Percentiles rank a stretch among this genome's conserved stretches.
Conservation (phyloP, 192 early-diverging fungal genomes). For the Geranomyces variabilis region DNA sequence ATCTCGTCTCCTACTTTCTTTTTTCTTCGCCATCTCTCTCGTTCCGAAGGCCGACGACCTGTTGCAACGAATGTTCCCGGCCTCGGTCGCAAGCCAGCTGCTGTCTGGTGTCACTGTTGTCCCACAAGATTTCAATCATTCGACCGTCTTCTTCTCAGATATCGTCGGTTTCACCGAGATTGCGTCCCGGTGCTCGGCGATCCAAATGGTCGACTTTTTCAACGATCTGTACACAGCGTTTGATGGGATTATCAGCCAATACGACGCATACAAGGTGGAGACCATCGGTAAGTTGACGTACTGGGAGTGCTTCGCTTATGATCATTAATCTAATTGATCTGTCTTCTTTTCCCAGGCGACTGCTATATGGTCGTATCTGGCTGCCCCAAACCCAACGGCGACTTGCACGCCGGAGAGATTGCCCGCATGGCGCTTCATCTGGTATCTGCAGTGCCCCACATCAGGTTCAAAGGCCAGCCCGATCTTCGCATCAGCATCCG, state of each 20-base stretch:
- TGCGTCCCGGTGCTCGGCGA: slow-evolving; percentile 16
- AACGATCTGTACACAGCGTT: slow-evolving; percentile 39
- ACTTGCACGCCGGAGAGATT: slow-evolving; percentile 40
- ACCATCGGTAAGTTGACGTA: slow-evolving; percentile 35
- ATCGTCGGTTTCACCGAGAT: slow-evolving; percentile 46
- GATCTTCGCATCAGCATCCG: slow-evolving; percentile 35
- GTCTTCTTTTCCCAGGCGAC: slow-evolving; percentile 22
- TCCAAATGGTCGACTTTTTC: slow-evolving; percentile 41
- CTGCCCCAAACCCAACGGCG: slow-evolving; percentile 37
- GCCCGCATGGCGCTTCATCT: slow-evolving; percentile 45
- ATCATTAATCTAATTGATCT: slow-evolving; percentile 19
- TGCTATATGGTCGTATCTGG: slow-evolving; percentile 42
- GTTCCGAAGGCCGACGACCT: slow-evolving; percentile 23
- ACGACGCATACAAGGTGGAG: slow-evolving; percentile 51
- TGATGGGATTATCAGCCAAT: slow-evolving; percentile 35
- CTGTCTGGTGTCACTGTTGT: slow-evolving; percentile 26
- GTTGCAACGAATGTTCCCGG: slow-evolving; percentile 38
- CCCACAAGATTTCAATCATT: slow-evolving; percentile 27
- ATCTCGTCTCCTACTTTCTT: background rate
- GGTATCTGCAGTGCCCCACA: slow-evolving; percentile 21
- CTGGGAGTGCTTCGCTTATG: background rate
- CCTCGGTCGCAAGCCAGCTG: slow-evolving; percentile 23
- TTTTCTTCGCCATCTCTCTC: too few species aligned
- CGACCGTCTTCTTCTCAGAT: slow-evolving; percentile 43
- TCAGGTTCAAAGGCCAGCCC: slow-evolving; percentile 26